phyloP scores from a whole-genome alignment of 2,329 filamentous ascomycete species.

The Phialophora expanda region DNA sequence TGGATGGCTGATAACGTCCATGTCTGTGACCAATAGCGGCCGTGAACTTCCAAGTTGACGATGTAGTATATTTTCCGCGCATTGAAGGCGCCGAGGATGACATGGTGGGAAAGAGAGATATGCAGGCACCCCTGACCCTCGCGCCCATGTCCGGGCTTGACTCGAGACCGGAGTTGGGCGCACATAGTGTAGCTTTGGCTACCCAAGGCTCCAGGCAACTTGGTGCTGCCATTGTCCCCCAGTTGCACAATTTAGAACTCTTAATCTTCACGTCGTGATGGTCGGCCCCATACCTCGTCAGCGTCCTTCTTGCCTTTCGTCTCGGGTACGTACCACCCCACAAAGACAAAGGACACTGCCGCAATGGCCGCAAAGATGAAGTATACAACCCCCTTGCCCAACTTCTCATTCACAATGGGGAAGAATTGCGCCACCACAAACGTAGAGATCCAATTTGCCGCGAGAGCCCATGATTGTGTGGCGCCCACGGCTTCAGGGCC shows the following conservation, averaged over 20 bases:
- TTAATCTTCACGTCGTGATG: conserved; percentile 33
- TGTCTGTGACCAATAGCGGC: background rate
- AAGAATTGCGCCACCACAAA: conserved; percentile 96
- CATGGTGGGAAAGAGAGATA: background rate
- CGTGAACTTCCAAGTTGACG: background rate
- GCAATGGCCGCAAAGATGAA: conserved; percentile 87
- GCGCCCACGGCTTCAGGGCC: conserved; percentile 88
- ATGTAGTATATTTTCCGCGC: background rate
- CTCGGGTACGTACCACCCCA: conserved; percentile 78
- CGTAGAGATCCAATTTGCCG: conserved; percentile 86
- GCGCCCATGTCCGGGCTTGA: background rate
- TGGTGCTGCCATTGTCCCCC: background rate
- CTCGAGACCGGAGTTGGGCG: background rate
- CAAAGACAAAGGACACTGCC: conserved; percentile 70
- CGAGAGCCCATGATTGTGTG: conserved; percentile 85
- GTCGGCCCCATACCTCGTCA: conserved; percentile 88
- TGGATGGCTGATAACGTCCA: background rate
- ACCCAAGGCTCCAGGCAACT: background rate
- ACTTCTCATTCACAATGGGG: conserved; percentile 76
- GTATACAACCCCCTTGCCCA: conserved; percentile 83
- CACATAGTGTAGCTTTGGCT: background rate
- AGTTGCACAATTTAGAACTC: background rate
- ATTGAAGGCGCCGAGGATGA: background rate
- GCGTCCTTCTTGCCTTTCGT: conserved; percentile 82
- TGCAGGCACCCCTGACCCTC: background rate